Evolutionary conservation across 208 protist genomes (phyloP).

Genomic region (Phytomonas francai): DNA sequence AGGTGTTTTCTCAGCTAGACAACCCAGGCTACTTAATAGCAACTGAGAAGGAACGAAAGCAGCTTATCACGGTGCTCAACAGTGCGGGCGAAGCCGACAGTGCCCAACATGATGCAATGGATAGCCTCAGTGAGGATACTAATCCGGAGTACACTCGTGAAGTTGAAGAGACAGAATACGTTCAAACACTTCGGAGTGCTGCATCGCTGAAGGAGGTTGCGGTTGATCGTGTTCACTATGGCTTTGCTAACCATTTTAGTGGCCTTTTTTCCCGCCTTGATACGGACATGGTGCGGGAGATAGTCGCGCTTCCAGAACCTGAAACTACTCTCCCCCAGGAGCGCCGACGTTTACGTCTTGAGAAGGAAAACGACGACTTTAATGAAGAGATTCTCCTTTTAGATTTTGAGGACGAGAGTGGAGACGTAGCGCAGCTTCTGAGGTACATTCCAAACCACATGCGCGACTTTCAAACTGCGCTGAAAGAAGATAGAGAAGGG

Average conservation of each 20-base stretch:
- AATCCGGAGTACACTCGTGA: conserved; percentile 3
- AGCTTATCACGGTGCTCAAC: conserved; percentile 36
- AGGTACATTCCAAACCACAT: conserved; percentile 61
- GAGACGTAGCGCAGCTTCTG: conserved; percentile 55
- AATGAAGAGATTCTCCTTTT: conserved; percentile 63
- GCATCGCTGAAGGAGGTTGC: neutral
- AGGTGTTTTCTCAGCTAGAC: conserved; percentile 77
- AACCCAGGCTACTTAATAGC: conserved; percentile 81
- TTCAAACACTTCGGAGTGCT: conserved; percentile 32
- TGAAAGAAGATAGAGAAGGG: conserved; percentile 19
- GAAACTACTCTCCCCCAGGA: conserved; percentile 40
- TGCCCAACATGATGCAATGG: conserved; percentile 8
- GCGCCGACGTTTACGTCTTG: conserved; percentile 40
- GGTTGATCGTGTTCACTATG: conserved; percentile 33
- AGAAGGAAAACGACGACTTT: conserved; percentile 45
- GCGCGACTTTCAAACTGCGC: conserved; percentile 31
- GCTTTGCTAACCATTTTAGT: conserved; percentile 74
- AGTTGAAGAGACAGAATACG: conserved; percentile 63
- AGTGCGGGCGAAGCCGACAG: neutral
- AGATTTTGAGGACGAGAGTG: conserved; percentile 60
- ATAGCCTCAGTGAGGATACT: neutral
- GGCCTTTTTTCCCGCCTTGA: conserved; percentile 62
- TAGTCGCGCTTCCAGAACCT: conserved; percentile 42
- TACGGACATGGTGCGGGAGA: conserved; percentile 43
- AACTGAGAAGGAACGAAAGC: conserved; percentile 64